phyloP scores from a whole-genome alignment of 2,329 filamentous ascomycete species.

The Emergomyces orientalis region DNA sequence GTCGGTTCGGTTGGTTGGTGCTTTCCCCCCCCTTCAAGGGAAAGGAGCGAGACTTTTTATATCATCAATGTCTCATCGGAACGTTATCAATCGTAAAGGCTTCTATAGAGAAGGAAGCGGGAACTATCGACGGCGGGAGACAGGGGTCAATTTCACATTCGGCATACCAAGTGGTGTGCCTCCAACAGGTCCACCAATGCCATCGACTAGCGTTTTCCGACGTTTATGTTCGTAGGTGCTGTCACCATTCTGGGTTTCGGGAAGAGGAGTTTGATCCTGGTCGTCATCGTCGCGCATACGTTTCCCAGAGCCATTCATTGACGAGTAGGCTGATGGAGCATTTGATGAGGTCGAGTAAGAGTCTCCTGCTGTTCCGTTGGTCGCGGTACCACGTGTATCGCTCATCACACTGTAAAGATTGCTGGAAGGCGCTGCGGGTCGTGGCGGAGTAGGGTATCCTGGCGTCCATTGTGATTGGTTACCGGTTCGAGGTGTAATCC shows the following conservation, averaged over 20 bases:
- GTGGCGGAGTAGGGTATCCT: constrained; percentile 72
- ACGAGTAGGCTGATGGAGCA: constrained; percentile 44
- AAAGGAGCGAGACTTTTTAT: not conserved
- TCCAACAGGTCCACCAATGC: constrained; percentile 40
- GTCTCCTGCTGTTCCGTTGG: constrained; percentile 58
- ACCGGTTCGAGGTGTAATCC: constrained; percentile 67
- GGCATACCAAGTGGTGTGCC: constrained; percentile 33
- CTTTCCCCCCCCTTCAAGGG: not conserved
- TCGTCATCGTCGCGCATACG: constrained; percentile 57
- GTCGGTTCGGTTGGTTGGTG: not conserved
- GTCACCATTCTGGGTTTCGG: constrained; percentile 51
- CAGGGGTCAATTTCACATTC: constrained; percentile 37
- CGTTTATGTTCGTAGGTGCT: constrained; percentile 57
- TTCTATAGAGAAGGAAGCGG: not conserved
- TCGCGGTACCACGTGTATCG: constrained; percentile 57
- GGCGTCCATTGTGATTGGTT: constrained; percentile 64
- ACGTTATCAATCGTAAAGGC: not conserved
- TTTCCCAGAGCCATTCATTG: constrained; percentile 58
- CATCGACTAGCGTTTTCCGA: constrained; percentile 65
- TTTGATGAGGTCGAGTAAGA: constrained; percentile 61
- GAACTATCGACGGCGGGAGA: constrained; percentile 31
- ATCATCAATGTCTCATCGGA: constrained; percentile 1
- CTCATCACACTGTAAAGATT: constrained; percentile 85
- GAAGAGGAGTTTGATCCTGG: constrained; percentile 55
- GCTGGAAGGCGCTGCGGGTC: constrained; percentile 55